These are phyloP conservation scores for Trichoderma lentiforme DNA, from an alignment of 2,329 filamentous ascomycete species.

Conservation along the genomic window DNA sequence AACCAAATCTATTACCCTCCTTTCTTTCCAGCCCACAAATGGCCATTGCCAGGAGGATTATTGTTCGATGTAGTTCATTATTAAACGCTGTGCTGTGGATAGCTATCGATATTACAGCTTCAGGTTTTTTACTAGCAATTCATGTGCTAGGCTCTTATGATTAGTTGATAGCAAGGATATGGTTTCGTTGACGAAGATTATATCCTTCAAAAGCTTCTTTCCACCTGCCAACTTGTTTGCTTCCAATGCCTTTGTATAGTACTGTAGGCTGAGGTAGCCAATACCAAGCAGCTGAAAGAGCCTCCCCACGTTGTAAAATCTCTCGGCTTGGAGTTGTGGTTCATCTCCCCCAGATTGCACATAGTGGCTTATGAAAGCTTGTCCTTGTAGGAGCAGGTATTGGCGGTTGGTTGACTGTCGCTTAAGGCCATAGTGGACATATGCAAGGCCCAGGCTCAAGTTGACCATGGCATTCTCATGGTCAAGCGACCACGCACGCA, in stretches of 20 bases:
- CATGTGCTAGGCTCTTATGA: constrained; percentile 28
- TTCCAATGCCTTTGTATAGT: constrained; percentile 53
- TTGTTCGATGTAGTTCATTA: not conserved
- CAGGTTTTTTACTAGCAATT: constrained; percentile 29
- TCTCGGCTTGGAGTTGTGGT: constrained; percentile 28
- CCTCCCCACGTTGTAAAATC: constrained; percentile 39
- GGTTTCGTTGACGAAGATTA: constrained; percentile 34
- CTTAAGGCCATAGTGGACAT: constrained; percentile 86
- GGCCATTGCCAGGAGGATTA: no score
- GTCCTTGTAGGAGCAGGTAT: constrained; percentile 79
- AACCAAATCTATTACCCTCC: not conserved
- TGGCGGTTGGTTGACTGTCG: constrained; percentile 87
- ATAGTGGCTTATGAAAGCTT: constrained; percentile 66
- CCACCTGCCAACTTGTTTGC: constrained; percentile 2
- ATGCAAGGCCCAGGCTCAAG: constrained; percentile 76
- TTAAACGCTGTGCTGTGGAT: not conserved
- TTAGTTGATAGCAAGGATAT: constrained; percentile 32
- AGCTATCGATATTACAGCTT: constrained; percentile 21
- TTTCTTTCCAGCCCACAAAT: not conserved
- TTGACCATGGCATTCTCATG: constrained; percentile 75
- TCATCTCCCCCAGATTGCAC: constrained; percentile 22
- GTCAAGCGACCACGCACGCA: constrained; percentile 71
- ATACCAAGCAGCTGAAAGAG: constrained; percentile 38
- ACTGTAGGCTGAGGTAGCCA: constrained; percentile 60
- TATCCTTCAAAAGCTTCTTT: constrained; percentile 27